Base-by-base conservation (phyloP, 2,329 filamentous ascomycete genomes). In the Phyllosticta citriasiana region DNA sequence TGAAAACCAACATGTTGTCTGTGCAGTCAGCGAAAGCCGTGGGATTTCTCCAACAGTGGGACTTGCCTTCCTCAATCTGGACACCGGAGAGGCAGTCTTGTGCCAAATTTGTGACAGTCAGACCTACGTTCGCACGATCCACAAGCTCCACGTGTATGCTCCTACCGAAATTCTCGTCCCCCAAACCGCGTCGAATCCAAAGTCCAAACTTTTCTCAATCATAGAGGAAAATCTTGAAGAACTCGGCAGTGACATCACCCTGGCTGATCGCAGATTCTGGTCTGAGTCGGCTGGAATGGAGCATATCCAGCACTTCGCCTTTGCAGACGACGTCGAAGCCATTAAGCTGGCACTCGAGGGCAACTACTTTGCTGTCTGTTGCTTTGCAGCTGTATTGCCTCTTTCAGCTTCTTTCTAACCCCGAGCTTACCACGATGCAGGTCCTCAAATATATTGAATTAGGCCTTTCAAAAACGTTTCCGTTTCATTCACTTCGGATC, bases 91-190 rank as follows among this genome's bases (percentile, higher is more conserved):
- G 74, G 89, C 85, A 16, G 84, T 91, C 27, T 80, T 97, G 50
- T 95, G 90, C 69, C 91, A 97, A 69, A 93, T 97, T 65, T 91
- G 88, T 69, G 93, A 97, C 72, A 95, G 87, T 61, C 91, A 96
- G 71, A 95, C 91, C 35, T 97, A 96, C 71, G 86, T 91, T 62
- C 87, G 87, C 69, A 96, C 91, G 0, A 79, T 96, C 30, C 89
- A 96, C 73, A 96, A 97, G 71, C 81, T 97, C 35, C 83, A 84
- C 58, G 85, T 96, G 25, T 88, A 90, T 67, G 84, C 88, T 25
- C 92, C 93, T 0, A 88, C 87, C 1, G 85, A 87, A 65, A 88
- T 97, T 57, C 76, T 97, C 1, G 86, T 96, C 66, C 85, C 91
- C 69, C 82, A 83, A 4, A 88, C 88, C 1, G 82, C 85, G n/a